phyloP scores from a whole-genome alignment of 371 early-diverging fungal species.

The Zancudomyces culisetae region DNA sequence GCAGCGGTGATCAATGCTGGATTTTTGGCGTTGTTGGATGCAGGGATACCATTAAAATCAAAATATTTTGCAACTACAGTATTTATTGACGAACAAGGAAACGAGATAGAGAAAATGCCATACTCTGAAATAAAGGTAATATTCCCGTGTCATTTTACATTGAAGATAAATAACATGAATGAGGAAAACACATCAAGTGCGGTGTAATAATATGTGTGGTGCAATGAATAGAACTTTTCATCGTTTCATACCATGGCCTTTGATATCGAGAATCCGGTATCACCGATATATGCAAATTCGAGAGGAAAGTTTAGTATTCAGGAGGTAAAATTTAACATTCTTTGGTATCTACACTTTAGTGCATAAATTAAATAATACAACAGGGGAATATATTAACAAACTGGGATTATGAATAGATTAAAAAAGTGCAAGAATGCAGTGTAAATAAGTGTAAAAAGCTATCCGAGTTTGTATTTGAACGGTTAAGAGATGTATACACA shows the following conservation, averaged over 20 bases:
- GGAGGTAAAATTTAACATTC: too few relatives aligned
- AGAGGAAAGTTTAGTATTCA: constrained; percentile 16
- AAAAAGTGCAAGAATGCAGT: too few relatives aligned
- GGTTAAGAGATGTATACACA: too few relatives aligned
- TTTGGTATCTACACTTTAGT: too few relatives aligned
- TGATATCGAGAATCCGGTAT: constrained; percentile 20
- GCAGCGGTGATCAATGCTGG: constrained; percentile 69
- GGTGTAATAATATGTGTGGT: background rate
- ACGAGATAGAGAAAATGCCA: constrained; percentile 60
- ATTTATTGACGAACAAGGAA: constrained; percentile 35
- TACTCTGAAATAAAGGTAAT: constrained; percentile 47
- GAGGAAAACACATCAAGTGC: background rate
- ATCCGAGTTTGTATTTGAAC: too few relatives aligned
- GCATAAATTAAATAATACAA: too few relatives aligned
- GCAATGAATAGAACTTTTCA: constrained; percentile 26
- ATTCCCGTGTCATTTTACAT: background rate
- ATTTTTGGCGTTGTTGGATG: constrained; percentile 68
- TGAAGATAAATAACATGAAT: background rate
- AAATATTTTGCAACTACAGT: constrained; percentile 53
- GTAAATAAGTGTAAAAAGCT: too few relatives aligned
- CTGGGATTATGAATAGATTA: too few relatives aligned
- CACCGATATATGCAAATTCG: constrained; percentile 19
- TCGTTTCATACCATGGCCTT: constrained; percentile 77
- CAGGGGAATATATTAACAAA: too few relatives aligned
- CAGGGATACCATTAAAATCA: constrained; percentile 67